phyloP scores from a whole-genome alignment of 768 basidiomycete species.

The Xanthoconium stramineum region DNA sequence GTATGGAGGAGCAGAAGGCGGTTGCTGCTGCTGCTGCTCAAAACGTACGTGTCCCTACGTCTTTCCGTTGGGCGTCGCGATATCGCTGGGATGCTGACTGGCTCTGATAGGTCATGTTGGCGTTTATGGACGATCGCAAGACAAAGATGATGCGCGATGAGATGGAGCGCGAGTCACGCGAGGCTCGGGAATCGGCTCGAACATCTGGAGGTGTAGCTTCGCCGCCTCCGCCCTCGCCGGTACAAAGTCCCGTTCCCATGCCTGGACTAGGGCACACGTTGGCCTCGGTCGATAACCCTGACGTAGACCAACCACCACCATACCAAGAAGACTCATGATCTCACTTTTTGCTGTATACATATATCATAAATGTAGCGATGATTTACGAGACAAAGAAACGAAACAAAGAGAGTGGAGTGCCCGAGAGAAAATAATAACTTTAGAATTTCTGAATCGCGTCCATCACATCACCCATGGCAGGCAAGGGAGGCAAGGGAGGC shows the following conservation, averaged over 20 bases:
- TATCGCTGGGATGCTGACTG: too few species aligned
- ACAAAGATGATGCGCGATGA: slow-evolving; percentile 51
- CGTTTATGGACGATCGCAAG: slow-evolving; percentile 76
- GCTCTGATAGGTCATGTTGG: slow-evolving; percentile 60
- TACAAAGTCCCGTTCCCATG: slow-evolving; percentile 11
- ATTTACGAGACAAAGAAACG: not conserved
- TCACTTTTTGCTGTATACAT: not conserved
- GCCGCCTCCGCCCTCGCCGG: not conserved
- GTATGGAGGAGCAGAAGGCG: slow-evolving; percentile 58
- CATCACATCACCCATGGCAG: slow-evolving; percentile 22
- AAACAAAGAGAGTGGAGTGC: not conserved
- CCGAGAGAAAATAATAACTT: slow-evolving; percentile 1
- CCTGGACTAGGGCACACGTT: slow-evolving; percentile 26
- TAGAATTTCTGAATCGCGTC: slow-evolving; percentile 14
- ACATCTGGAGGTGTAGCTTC: not conserved
- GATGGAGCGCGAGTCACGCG: slow-evolving; percentile 53
- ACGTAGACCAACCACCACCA: slow-evolving; percentile 21
- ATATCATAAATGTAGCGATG: slow-evolving; percentile 3
- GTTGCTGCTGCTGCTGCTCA: slow-evolving; percentile 50
- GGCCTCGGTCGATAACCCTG: slow-evolving; percentile 4
- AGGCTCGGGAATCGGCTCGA: slow-evolving; percentile 34
- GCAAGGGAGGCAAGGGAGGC: slow-evolving; percentile 29
- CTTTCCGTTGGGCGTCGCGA: too few species aligned
- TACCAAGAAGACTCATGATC: slow-evolving; percentile 13
- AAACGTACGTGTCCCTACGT: slow-evolving; percentile 39